A percentile compares a stretch with the other conserved stretches of the same genome.
Conservation (phyloP, 2,329 filamentous ascomycete species). For the Claviceps sp. region DNA sequence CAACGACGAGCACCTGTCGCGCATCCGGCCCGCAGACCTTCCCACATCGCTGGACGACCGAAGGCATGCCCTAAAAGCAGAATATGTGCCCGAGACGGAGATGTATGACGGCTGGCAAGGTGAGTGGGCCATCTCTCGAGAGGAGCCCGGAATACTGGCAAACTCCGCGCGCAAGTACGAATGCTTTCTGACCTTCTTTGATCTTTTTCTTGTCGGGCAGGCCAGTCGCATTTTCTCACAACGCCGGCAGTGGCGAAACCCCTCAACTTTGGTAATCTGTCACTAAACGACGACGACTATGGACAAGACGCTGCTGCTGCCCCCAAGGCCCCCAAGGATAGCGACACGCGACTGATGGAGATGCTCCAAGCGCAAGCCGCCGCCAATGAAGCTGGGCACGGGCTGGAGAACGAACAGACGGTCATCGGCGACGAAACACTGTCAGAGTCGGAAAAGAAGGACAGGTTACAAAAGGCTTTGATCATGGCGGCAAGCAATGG, state of each 20-base stretch:
- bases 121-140: slow-evolving; percentile 10
- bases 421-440: slow-evolving; percentile 64
- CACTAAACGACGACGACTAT: slow-evolving; percentile 69
- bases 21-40: slow-evolving; percentile 63
- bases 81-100: slow-evolving; percentile 68
- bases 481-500: slow-evolving; percentile 97
- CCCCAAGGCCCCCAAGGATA: slow-evolving; percentile 50
- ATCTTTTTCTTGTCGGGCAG: slow-evolving; percentile 32
- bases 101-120: slow-evolving; percentile 99
- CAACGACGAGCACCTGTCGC: slow-evolving; percentile 28
- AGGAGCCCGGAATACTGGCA: background rate
- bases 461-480: slow-evolving; percentile 71
- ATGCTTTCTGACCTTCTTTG: slow-evolving; percentile 1
- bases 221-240: slow-evolving; percentile 89
- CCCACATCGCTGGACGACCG: slow-evolving; percentile 88
- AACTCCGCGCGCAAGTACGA: background rate
- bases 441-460: slow-evolving; percentile 61
- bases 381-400: slow-evolving; percentile 60
- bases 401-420: slow-evolving; percentile 66
- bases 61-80: slow-evolving; percentile 48
- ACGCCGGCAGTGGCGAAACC: slow-evolving; percentile 75
- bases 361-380: slow-evolving; percentile 91
- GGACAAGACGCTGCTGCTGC: slow-evolving; percentile 36
- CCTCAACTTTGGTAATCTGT: slow-evolving; percentile 66
- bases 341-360: slow-evolving; percentile 78